phyloP scores from a whole-genome alignment of 2,329 filamentous ascomycete genomes.

The Monosporascus ibericus region DNA sequence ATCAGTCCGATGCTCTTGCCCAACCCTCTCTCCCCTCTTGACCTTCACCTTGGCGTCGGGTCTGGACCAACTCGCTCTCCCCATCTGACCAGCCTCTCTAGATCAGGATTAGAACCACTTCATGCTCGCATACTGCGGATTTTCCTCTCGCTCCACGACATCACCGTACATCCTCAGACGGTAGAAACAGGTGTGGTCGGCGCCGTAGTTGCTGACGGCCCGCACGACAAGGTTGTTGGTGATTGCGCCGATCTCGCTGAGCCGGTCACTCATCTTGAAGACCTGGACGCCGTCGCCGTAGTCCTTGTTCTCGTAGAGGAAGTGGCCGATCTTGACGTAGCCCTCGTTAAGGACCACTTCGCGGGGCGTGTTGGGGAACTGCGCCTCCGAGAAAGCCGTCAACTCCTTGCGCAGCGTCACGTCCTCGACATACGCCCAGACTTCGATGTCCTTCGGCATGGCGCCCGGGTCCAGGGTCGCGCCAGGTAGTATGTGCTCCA shows the following conservation, averaged over 20 bases:
- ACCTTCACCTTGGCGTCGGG: too few species aligned
- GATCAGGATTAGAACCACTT: not conserved
- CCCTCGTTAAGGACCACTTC: constrained; percentile 27
- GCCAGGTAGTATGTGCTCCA: constrained; percentile 63
- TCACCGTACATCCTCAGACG: constrained; percentile 53
- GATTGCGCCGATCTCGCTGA: constrained; percentile 38
- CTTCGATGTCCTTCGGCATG: constrained; percentile 62
- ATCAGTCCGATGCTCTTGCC: too few species aligned
- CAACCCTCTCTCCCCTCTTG: too few species aligned
- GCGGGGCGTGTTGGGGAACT: constrained; percentile 30
- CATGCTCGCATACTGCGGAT: not conserved
- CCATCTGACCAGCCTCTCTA: too few species aligned
- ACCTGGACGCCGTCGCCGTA: constrained; percentile 43
- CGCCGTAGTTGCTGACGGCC: constrained; percentile 53
- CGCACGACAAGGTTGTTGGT: constrained; percentile 50
- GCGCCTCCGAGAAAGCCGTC: constrained; percentile 35
- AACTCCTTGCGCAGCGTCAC: constrained; percentile 32
- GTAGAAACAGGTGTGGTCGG: constrained; percentile 61
- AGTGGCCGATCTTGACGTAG: constrained; percentile 53
- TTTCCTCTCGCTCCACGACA: constrained; percentile 13
- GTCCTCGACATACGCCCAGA: constrained; percentile 58
- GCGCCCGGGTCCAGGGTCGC: constrained; percentile 56
- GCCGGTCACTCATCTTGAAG: constrained; percentile 45
- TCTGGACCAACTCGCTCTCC: too few species aligned
- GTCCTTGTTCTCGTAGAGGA: constrained; percentile 43